Base-by-base conservation (phyloP, 768 basidiomycete genomes). In the Podaxis sp. region DNA sequence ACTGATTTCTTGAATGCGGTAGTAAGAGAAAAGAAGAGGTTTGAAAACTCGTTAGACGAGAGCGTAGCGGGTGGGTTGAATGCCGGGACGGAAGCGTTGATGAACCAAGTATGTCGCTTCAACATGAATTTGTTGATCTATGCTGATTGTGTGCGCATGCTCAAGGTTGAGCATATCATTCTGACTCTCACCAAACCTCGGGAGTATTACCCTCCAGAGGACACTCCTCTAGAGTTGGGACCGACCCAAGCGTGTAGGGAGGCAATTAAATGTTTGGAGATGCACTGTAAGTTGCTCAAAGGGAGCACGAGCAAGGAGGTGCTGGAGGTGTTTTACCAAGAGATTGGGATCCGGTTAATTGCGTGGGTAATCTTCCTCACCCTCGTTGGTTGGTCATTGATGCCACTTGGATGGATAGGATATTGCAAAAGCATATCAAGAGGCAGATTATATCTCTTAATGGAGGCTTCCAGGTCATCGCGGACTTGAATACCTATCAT, bases 281-380 rank as follows among this genome's bases (percentile, higher is more conserved):
- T 82, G 76, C 97, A 99, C 72, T 96, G 95, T 69, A 89, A 89
- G 64, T 79, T 98, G 51, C 75, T 99, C 53, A 90, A 89, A 64
- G 96, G 95, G 0, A 97, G 91, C 64, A 96, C 96, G 51, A 95
- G 90, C 69, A 91, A 93, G 71, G 96, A 98, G 66, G 95, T 98
- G 2, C 76, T 99, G 36, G 97, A 98, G 69, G 96, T 99, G 3
- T 98, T 99, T 73, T 93, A 98, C 71, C 92, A 95, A 73, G 97
- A 99, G 73, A 91, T 99, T 50, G 96, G 96, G 4, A 88, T 97
- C 61, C 86, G 97, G 38, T 71, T 95, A 9, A 87, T 93, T 65
- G 85, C 80, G 93, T 94, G 59, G 65, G 89, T n/a, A n/a, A 10
- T 80, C 32, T 38, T 25, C 32, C 14, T 1, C 35, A 50, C 59